A percentile compares a stretch with the other conserved stretches of the same genome.
phyloP scores from a whole-genome alignment of 331 rosid genomes.

The Malus hybrid region DNA sequence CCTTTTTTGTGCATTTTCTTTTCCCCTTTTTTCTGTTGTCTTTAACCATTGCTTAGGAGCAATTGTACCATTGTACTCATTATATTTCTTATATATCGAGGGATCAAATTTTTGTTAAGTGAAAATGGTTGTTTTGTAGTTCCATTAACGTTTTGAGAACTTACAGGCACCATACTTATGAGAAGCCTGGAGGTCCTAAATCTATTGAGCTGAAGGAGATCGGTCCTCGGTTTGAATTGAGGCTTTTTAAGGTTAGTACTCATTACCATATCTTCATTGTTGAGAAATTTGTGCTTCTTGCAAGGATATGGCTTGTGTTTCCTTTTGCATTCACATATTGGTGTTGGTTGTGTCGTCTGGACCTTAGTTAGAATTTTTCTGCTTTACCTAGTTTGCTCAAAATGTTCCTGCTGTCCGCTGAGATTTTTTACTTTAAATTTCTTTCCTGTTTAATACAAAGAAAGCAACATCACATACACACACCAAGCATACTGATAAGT shows the following conservation, averaged over 20 bases:
- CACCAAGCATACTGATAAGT: background rate
- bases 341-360: background rate
- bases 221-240: constrained; percentile 94
- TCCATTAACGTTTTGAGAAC: background rate
- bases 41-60: background rate
- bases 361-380: background rate
- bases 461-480: too few relatives aligned
- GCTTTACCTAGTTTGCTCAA: too few relatives aligned
- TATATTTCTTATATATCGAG: too few relatives aligned
- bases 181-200: constrained; percentile 70
- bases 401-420: too few relatives aligned
- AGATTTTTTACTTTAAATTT: too few relatives aligned
- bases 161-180: constrained; percentile 74
- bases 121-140: too few relatives aligned
- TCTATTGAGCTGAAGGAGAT: constrained; percentile 81
- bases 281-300: background rate
- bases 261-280: background rate
- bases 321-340: background rate
- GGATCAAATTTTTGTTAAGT: too few relatives aligned
- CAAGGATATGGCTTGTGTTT: background rate
- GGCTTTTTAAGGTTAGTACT: constrained; percentile 55
- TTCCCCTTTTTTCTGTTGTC: background rate
- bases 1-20: background rate
- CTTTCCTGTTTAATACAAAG: too few relatives aligned
- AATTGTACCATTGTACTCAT: background rate